A percentile compares a stretch with the other conserved stretches of the same genome.
Conservation (phyloP, 2,329 filamentous ascomycete genomes). For the Zymoseptoria crescenta region DNA sequence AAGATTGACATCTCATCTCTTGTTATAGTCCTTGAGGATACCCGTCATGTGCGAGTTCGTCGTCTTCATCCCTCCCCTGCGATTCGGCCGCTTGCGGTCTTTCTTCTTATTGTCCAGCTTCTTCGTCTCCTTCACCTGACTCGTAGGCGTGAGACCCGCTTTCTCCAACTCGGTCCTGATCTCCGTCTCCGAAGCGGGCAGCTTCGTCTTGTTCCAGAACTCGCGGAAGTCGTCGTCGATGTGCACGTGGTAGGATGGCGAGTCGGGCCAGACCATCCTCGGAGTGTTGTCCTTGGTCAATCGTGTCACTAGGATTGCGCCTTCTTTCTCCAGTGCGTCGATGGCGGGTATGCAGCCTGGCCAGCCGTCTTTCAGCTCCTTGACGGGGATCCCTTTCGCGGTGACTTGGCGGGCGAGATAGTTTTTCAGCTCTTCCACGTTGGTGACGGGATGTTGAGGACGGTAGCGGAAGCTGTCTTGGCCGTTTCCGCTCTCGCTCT, state of each 20-base stretch:
- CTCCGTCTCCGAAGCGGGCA: conserved; percentile 64
- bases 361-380: conserved; percentile 95
- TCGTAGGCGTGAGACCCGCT: conserved; percentile 76
- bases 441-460: conserved; percentile 75
- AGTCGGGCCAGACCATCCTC: conserved; percentile 81
- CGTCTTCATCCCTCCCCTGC: conserved; percentile 63
- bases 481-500: conserved; percentile 27
- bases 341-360: conserved; percentile 73
- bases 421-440: conserved; percentile 66
- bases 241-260: conserved; percentile 48
- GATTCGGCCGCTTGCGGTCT: conserved; percentile 68
- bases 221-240: conserved; percentile 74
- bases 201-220: conserved; percentile 73
- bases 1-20: conserved; percentile 7
- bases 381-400: conserved; percentile 72
- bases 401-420: conserved; percentile 76
- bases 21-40: conserved; percentile 63
- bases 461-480: conserved; percentile 74
- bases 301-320: conserved; percentile 75
- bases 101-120: conserved; percentile 43
- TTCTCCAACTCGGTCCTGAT: conserved; percentile 69
- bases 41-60: conserved; percentile 84
- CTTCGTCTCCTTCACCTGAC: conserved; percentile 60
- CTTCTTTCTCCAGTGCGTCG: conserved; percentile 65
- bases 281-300: conserved; percentile 89